Conservation (phyloP, 768 basidiomycete genomes). For the Russula virescens region DNA sequence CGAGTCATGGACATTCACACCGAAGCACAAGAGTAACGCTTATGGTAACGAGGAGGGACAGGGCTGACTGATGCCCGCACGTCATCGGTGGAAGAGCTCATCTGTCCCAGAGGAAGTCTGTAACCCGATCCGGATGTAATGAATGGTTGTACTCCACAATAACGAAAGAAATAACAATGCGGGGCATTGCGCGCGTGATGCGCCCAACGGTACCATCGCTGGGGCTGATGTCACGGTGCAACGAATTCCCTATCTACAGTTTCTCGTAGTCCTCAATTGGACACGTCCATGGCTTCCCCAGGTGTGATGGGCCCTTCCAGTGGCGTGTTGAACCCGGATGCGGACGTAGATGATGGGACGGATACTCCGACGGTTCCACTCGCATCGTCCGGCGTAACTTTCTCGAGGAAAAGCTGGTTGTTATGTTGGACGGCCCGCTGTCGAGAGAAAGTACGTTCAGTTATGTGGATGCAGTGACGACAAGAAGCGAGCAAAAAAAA, state of each 20-base stretch:
- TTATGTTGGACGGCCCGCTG: conserved; percentile 36
- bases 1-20: conserved; percentile 77
- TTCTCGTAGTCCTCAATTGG: conserved; percentile 1
- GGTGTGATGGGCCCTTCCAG: conserved; percentile 17
- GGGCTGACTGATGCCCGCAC: conserved; percentile 34
- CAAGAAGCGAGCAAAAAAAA: background rate
- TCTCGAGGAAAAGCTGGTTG: conserved; percentile 35
- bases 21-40: conserved; percentile 93
- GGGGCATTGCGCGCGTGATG: background rate
- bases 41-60: conserved; percentile 54
- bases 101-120: background rate
- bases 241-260: background rate
- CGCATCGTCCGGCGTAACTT: background rate
- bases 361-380: conserved; percentile 3
- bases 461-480: conserved; percentile 2
- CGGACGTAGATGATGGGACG: conserved; percentile 20
- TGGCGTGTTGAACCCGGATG: conserved; percentile 21
- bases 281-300: conserved; percentile 21
- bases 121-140: background rate
- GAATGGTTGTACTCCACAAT: conserved; percentile 7
- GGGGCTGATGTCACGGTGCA: background rate
- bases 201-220: background rate
- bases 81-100: background rate
- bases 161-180: conserved; percentile 16
- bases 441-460: too few relatives aligned